Evolutionary conservation across 179 eudicot genomes (phyloP).

Genomic region (Actinidia chinensis): DNA sequence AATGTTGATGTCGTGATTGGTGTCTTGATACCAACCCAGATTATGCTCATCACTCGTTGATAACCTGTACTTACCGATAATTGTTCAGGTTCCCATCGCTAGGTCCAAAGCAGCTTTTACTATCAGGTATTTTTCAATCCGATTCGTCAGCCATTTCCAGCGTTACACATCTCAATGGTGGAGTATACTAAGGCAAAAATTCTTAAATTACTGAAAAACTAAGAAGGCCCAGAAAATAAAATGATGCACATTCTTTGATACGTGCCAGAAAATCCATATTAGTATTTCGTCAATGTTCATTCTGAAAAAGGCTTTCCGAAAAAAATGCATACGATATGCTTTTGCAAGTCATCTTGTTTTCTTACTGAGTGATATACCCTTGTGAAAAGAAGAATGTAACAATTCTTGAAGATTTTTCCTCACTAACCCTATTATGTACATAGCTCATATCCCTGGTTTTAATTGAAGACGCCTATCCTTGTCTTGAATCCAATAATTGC

Average conservation of each 20-base stretch:
- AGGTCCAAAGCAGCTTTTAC: no score
- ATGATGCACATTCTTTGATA: neutral
- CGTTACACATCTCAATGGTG: no score
- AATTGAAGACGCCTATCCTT: neutral
- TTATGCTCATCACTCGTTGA: no score
- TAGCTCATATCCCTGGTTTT: neutral
- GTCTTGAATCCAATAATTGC: neutral
- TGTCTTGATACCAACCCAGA: no score
- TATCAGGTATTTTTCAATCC: no score
- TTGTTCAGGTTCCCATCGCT: no score
- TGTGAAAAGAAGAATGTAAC: neutral
- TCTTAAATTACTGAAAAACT: no score
- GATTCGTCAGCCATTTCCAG: no score
- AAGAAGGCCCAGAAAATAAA: neutral
- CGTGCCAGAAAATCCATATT: neutral
- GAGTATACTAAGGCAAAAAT: no score
- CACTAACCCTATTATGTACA: neutral
- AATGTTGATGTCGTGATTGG: no score
- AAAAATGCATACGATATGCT: neutral
- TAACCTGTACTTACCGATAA: no score
- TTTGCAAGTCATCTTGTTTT: constrained; percentile 9
- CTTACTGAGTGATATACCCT: neutral
- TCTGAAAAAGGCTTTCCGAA: neutral
- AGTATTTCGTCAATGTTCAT: neutral
- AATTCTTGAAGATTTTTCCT: neutral